Base-by-base conservation (phyloP, 1,284 basidiomycete genomes). In the Sutorius eximius region DNA sequence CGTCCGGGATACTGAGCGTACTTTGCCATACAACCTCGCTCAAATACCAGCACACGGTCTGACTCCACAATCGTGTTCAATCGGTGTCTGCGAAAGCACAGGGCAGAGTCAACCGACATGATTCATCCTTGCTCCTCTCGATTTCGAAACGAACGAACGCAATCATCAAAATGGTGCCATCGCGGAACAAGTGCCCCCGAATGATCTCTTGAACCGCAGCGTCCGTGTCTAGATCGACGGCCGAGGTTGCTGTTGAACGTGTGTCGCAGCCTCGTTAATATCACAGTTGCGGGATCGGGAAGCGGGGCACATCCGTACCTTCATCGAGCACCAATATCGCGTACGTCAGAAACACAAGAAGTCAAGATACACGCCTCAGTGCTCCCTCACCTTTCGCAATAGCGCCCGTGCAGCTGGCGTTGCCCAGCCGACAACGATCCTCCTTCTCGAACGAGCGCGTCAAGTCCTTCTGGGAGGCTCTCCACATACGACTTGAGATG, bases 131-230 rank as follows among this genome's bases (percentile, higher is more conserved):
- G 6, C 4, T 16, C 34, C 2, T n/a, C 16, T n/a, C 16, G 7
- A 3, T 36, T 36, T 36, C 34, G 9, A n/a, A 36, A 34, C 15
- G 9, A n/a, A 43, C 75, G 63, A 74, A 89, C 83, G 90, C 91
- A 61, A 94, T 92, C 9, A 90, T 94, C 53, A 95, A 74, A n/a
- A 36, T 36, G 8, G 34, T 36, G 34, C n/a, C 34, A n/a, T 36
- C 34, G 16, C 34, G 34, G 16, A 36, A 36, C 34, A 36, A n/a
- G 16, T n/a, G 34, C 16, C 34, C 34, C 34, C 16, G 34, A 36
- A 34, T 34, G 34, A 34, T 34, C 16, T 34, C 16, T 9, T 34
- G 34, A n/a, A 34, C 16, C 1, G 16, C 16, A 36, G 34, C 15
- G 34, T 36, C 34, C 16, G 16, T 36, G 34, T 36, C 34, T n/a